These are phyloP conservation scores for Epichloe typhina DNA, from an alignment of 2,329 filamentous ascomycete species.

Conservation along the genomic window DNA sequence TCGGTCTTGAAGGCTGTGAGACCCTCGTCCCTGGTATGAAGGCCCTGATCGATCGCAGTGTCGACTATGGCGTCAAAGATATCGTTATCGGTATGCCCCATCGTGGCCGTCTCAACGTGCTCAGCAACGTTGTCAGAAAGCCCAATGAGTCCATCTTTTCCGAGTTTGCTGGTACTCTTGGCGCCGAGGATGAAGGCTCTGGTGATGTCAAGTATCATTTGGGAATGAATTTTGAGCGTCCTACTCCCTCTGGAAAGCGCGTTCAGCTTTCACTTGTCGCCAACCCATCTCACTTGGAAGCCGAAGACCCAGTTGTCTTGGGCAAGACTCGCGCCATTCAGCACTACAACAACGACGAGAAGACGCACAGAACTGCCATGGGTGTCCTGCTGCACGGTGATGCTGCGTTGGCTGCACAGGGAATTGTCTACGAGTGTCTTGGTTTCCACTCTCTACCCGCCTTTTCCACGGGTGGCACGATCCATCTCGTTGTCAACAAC, in stretches of 20 bases:
- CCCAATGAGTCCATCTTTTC: constrained; percentile 99
- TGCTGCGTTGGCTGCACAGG: constrained; percentile 90
- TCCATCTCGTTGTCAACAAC: constrained; percentile 98
- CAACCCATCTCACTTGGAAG: constrained; percentile 96
- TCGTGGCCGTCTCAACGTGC: constrained; percentile 92
- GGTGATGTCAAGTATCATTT: constrained; percentile 99
- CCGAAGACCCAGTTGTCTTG: constrained; percentile 93
- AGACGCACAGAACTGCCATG: constrained; percentile 81
- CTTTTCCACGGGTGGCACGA: constrained; percentile 93
- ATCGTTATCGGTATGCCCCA: constrained; percentile 99
- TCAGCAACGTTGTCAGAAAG: constrained; percentile 97
- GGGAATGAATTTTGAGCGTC: constrained; percentile 99
- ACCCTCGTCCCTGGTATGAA: constrained; percentile 98
- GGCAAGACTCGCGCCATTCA: constrained; percentile 97
- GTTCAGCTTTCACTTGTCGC: constrained; percentile 98
- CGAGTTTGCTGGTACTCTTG: constrained; percentile 82
- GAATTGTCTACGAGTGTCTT: constrained; percentile 96
- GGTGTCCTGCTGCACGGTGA: constrained; percentile 92
- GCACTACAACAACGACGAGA: constrained; percentile 97
- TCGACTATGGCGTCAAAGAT: constrained; percentile 97
- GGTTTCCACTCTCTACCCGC: constrained; percentile 92
- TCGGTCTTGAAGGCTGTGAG: constrained; percentile 95
- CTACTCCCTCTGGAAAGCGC: constrained; percentile 94
- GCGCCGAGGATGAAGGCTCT: constrained; percentile 87
- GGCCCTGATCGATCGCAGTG: constrained; percentile 92